These are phyloP conservation scores for Colletotrichum brevisporum DNA, from an alignment of 2,329 filamentous ascomycete species.

Conservation along the genomic window DNA sequence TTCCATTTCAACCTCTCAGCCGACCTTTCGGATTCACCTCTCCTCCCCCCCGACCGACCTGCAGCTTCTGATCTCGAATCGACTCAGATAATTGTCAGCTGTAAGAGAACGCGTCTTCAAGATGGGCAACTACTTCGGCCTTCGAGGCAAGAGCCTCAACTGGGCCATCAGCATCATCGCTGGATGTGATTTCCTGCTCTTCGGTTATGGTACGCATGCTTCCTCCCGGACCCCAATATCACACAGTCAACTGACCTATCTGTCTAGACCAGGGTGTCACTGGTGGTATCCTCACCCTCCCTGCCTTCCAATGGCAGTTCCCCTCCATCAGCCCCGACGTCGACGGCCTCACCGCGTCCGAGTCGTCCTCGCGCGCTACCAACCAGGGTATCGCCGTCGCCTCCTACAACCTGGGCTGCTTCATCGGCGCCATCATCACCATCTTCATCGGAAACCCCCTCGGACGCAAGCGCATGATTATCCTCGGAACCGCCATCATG, in stretches of 20 bases:
- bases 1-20: slow-evolving; percentile 10
- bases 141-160: slow-evolving; percentile 76
- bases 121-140: slow-evolving; percentile 69
- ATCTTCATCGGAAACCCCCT: slow-evolving; percentile 52
- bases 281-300: slow-evolving; percentile 80
- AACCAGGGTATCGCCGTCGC: slow-evolving; percentile 69
- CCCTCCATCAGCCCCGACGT: slow-evolving; percentile 48
- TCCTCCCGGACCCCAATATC: too few species aligned
- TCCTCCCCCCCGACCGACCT: slow-evolving; percentile 11
- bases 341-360: slow-evolving; percentile 44
- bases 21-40: slow-evolving; percentile 4
- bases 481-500: slow-evolving; percentile 59
- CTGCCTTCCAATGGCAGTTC: slow-evolving; percentile 69
- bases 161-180: slow-evolving; percentile 79
- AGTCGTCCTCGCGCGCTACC: slow-evolving; percentile 61
- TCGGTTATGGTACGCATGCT: slow-evolving; percentile 64
- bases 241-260: slow-evolving; percentile 45
- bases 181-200: slow-evolving; percentile 78
- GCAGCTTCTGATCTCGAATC: slow-evolving; percentile 19
- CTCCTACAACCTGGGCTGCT: slow-evolving; percentile 73
- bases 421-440: slow-evolving; percentile 60
- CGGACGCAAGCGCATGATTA: slow-evolving; percentile 59
- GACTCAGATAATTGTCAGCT: slow-evolving; percentile 22
- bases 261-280: slow-evolving; percentile 79
- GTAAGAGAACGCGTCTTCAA: slow-evolving; percentile 31